These are phyloP conservation scores for Lactuca sativa DNA, from an alignment of 129 eudicot species.

Conservation along the genomic window DNA sequence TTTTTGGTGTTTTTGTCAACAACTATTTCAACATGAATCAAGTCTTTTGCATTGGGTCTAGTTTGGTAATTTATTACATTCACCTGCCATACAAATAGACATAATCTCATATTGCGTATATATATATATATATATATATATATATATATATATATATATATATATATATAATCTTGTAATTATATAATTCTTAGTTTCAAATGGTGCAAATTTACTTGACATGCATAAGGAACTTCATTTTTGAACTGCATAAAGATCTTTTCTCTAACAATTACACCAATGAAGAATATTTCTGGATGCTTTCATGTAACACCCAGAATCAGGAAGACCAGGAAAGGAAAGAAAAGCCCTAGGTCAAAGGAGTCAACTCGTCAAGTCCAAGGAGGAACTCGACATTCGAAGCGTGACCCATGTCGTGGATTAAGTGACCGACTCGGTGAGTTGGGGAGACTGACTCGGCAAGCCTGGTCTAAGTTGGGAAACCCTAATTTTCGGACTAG, in stretches of 20 bases:
- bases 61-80: constrained; percentile 84
- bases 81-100: constrained; percentile 50
- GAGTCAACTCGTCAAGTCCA: too few relatives aligned
- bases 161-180: not conserved
- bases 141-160: too few relatives aligned
- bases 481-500: too few relatives aligned
- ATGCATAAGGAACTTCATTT: constrained; percentile 97
- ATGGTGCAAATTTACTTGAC: constrained; percentile 62
- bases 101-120: constrained; percentile 2
- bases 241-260: constrained; percentile 96
- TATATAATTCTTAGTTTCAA: not conserved
- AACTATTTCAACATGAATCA: constrained; percentile 93
- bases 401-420: too few relatives aligned
- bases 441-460: too few relatives aligned
- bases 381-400: too few relatives aligned
- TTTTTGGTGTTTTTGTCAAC: constrained; percentile 94
- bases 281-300: constrained; percentile 96
- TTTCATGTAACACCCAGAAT: too few relatives aligned
- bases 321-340: too few relatives aligned
- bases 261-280: constrained; percentile 87
- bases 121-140: too few relatives aligned
- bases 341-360: too few relatives aligned
- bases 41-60: constrained; percentile 93
- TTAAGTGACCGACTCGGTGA: too few relatives aligned
- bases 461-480: too few relatives aligned